Evolutionary conservation across 78 protist species (phyloP).

Genomic region (Dictyostelium intermedium): DNA sequence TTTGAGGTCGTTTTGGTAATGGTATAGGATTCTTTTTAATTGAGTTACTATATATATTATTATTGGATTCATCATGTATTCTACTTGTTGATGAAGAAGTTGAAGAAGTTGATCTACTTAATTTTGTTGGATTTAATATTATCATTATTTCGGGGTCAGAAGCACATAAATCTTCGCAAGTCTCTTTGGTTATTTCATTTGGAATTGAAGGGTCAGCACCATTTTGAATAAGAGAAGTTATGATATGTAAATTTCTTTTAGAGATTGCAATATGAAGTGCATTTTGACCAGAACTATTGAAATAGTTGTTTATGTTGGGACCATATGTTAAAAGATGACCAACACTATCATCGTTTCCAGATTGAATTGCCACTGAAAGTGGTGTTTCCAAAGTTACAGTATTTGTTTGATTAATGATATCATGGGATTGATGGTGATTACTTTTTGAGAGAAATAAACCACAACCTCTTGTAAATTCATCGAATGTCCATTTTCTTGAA

Average conservation of each 20-base stretch:
- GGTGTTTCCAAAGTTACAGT: constrained; percentile 13
- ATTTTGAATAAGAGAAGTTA: not conserved
- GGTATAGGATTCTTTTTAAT: constrained; percentile 29
- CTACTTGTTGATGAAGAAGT: not conserved
- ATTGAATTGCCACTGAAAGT: not conserved
- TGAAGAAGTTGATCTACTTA: not conserved
- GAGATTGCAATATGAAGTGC: constrained; percentile 37
- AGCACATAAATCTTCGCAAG: not conserved
- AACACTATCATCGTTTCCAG: constrained; percentile 24
- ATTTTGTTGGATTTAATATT: not conserved
- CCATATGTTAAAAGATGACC: constrained; percentile 9
- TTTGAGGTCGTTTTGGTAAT: constrained; percentile 49
- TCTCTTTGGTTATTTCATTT: not conserved
- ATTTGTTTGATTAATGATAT: not conserved
- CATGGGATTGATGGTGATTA: not conserved
- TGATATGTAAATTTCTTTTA: constrained; percentile 24
- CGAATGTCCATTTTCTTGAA: constrained; percentile 31
- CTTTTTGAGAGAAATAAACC: constrained; percentile 1
- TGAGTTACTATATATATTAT: not conserved
- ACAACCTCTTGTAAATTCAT: constrained; percentile 15
- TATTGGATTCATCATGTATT: constrained; percentile 15
- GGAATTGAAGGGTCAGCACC: constrained; percentile 1
- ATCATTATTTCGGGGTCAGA: constrained; percentile 6
- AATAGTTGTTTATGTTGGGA: not conserved
- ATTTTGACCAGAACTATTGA: constrained; percentile 52